A percentile compares a stretch with the other conserved stretches of the same genome.
These are phyloP conservation scores for Lichtheimia ornata DNA, from an alignment of 371 early-diverging fungal genomes.

Conservation along the genomic window DNA sequence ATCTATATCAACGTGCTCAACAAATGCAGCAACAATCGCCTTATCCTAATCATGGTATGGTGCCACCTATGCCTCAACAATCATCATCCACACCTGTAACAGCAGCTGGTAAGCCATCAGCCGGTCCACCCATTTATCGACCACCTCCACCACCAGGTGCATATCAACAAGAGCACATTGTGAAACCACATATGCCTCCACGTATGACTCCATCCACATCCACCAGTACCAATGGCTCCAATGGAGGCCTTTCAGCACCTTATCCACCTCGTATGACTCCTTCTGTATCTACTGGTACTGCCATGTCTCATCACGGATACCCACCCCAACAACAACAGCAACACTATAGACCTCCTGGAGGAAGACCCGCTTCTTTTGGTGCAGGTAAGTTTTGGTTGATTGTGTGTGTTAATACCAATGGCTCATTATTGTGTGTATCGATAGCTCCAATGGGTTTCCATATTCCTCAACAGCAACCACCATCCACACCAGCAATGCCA, in stretches of 20 bases:
- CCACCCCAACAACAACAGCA: slow-evolving; percentile 1
- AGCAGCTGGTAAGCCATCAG: slow-evolving; percentile 6
- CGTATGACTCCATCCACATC: slow-evolving; percentile 16
- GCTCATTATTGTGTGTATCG: not conserved
- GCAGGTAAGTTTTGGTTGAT: not conserved
- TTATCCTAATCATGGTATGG: not conserved
- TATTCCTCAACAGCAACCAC: slow-evolving; percentile 7
- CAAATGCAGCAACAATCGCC: slow-evolving; percentile 16
- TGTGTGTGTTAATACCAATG: too few species aligned
- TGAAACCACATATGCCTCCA: slow-evolving; percentile 26
- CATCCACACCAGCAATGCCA: slow-evolving; percentile 7
- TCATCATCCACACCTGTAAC: slow-evolving; percentile 27
- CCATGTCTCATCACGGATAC: not conserved
- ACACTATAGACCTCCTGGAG: slow-evolving; percentile 7
- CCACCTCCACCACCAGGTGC: slow-evolving; percentile 11
- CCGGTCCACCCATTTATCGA: slow-evolving; percentile 19
- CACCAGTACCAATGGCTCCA: slow-evolving; percentile 14
- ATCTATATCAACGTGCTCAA: slow-evolving; percentile 18
- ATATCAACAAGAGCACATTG: slow-evolving; percentile 12
- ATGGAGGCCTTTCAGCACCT: slow-evolving; percentile 9
- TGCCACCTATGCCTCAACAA: slow-evolving; percentile 20
- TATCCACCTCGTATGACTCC: slow-evolving; percentile 7
- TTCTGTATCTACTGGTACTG: too few species aligned
- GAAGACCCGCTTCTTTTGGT: slow-evolving; percentile 5
- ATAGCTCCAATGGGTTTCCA: slow-evolving; percentile 12